A percentile compares a stretch with the other conserved stretches of the same genome.
Conservation (phyloP, 2,329 filamentous ascomycete species). For the Fusarium papillatum region DNA sequence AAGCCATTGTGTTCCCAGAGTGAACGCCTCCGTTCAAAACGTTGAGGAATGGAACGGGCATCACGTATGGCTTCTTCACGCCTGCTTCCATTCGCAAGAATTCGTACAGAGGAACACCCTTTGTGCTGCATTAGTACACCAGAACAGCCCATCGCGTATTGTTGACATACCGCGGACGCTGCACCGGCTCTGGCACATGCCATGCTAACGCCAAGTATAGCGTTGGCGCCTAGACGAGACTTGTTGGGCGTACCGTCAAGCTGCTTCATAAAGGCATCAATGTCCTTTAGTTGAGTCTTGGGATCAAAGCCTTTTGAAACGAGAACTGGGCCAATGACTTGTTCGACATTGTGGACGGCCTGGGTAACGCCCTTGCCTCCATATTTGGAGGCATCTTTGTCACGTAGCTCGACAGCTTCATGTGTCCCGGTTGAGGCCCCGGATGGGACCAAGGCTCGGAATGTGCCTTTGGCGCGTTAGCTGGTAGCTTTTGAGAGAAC, state of each 20-base stretch:
- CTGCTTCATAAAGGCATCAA: not conserved
- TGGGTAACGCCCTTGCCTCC: not conserved
- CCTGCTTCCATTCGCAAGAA: not conserved
- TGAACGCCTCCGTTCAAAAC: not conserved
- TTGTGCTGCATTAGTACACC: not conserved
- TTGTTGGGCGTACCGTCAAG: not conserved
- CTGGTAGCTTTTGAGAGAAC: not conserved
- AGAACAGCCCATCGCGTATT: not conserved
- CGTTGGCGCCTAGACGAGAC: not conserved
- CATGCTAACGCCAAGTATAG: not conserved
- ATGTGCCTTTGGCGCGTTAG: not conserved
- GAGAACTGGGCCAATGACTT: not conserved
- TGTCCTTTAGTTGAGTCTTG: not conserved
- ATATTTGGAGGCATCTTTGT: not conserved
- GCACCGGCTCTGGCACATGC: slow-evolving; percentile 2
- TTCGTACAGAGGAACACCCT: not conserved
- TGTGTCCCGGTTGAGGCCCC: not conserved
- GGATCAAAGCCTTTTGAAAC: not conserved
- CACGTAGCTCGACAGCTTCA: not conserved
- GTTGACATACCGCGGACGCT: not conserved
- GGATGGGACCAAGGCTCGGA: not conserved
- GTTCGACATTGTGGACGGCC: not conserved
- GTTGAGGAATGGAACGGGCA: not conserved
- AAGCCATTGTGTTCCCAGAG: not conserved
- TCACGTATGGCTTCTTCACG: not conserved